Evolutionary conservation across 306 rosid genomes (phyloP).

Genomic region (Fragaria nilgerrensis): DNA sequence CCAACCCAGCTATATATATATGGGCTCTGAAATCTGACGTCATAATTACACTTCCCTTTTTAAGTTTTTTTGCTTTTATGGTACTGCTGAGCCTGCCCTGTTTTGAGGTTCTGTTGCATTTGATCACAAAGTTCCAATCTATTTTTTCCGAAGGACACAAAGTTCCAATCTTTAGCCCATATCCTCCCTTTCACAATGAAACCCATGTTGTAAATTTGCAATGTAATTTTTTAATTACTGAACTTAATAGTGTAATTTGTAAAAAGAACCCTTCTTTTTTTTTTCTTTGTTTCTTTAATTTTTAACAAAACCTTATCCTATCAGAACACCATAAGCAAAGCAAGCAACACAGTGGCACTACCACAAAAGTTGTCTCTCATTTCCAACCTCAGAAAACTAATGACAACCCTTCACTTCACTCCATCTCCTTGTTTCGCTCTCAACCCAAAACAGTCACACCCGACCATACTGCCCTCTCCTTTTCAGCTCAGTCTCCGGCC

Average conservation of each 20-base stretch:
- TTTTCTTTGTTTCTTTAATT: too few species aligned
- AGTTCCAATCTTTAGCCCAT: not conserved
- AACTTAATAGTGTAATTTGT: not conserved
- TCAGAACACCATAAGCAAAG: slow-evolving; percentile 17
- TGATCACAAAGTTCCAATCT: not conserved
- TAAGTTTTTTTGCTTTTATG: not conserved
- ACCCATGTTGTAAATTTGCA: not conserved
- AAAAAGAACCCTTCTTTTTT: not conserved
- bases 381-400: slow-evolving; percentile 22
- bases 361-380: slow-evolving; percentile 16
- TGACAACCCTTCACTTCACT: slow-evolving; percentile 65
- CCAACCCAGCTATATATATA: not conserved
- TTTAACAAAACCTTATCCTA: slow-evolving; percentile 41
- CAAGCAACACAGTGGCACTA: not conserved
- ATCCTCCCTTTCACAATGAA: not conserved
- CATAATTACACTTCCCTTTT: not conserved
- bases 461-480: slow-evolving; percentile 30
- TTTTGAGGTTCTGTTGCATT: not conserved
- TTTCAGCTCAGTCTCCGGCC: slow-evolving; percentile 34
- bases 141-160: not conserved
- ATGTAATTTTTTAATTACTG: not conserved
- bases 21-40: not conserved
- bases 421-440: slow-evolving; percentile 39
- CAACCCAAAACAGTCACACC: slow-evolving; percentile 31
- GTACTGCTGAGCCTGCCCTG: not conserved